Evolutionary conservation across 108 stramenopile species (phyloP).

Genomic region (Parmales sp.): DNA sequence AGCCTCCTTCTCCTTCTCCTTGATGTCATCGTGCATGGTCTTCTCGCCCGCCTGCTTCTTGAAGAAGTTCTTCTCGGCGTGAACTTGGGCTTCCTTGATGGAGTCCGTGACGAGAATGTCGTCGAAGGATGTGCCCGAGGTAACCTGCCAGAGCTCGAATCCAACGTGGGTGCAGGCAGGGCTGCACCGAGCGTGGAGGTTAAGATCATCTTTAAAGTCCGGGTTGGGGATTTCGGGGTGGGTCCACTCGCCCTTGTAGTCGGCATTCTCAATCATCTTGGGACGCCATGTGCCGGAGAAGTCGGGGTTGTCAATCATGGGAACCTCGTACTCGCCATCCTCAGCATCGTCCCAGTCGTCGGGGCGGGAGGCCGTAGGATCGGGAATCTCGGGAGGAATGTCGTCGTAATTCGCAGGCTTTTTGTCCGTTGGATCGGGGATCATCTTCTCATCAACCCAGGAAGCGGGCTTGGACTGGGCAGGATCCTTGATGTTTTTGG

Average conservation of each 20-base stretch:
- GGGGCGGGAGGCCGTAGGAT: slow-evolving; percentile 86
- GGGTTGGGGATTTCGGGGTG: slow-evolving; percentile 94
- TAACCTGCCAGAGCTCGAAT: slow-evolving; percentile 99
- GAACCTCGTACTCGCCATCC: slow-evolving; percentile 82
- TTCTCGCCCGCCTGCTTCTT: slow-evolving; percentile 96
- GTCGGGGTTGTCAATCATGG: slow-evolving; percentile 94
- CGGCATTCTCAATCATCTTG: slow-evolving; percentile 90
- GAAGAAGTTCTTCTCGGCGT: slow-evolving; percentile 90
- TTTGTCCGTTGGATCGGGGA: slow-evolving; percentile 83
- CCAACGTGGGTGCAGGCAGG: slow-evolving; percentile 91
- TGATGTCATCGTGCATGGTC: slow-evolving; percentile 74
- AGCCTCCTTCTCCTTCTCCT: slow-evolving; percentile 50
- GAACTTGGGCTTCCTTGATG: slow-evolving; percentile 85
- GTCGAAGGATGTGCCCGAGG: slow-evolving; percentile 94
- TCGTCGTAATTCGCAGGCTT: slow-evolving; percentile 98
- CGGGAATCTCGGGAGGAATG: slow-evolving; percentile 76
- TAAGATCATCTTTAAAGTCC: slow-evolving; percentile 73
- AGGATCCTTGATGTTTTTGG: slow-evolving; percentile 92
- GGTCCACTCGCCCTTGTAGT: slow-evolving; percentile 91
- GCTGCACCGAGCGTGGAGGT: slow-evolving; percentile 88
- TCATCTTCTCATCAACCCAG: slow-evolving; percentile 92
- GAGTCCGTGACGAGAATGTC: slow-evolving; percentile 97
- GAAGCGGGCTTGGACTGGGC: slow-evolving; percentile 83
- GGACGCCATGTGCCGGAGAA: slow-evolving; percentile 92
- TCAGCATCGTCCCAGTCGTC: slow-evolving; percentile 99